phyloP scores from a whole-genome alignment of 805 yeast species.

The Metschnikowia gruessii region DNA sequence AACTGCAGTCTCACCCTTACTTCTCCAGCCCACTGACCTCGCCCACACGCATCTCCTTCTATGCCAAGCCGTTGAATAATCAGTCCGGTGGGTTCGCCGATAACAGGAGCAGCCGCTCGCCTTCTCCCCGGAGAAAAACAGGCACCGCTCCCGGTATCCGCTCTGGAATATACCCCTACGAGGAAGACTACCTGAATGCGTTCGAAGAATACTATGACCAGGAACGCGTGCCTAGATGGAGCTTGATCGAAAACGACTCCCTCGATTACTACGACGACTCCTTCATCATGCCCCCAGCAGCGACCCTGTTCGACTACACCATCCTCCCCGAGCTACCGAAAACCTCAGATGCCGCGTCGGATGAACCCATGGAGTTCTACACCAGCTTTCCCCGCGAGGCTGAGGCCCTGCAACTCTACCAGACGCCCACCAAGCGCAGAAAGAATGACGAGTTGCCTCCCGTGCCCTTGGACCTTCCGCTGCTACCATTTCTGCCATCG shows the following conservation, averaged over 20 bases:
- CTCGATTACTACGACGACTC: slow-evolving; percentile 17
- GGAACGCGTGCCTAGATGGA: slow-evolving; percentile 19
- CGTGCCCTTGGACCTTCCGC: slow-evolving; percentile 49
- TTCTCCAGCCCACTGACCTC: slow-evolving; percentile 16
- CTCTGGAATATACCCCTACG: slow-evolving; percentile 6
- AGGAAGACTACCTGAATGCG: slow-evolving; percentile 10
- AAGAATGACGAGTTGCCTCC: slow-evolving; percentile 37
- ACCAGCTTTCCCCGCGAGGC: not conserved
- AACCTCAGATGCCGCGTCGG: slow-evolving; percentile 1
- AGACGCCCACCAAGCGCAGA: slow-evolving; percentile 7
- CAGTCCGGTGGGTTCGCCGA: slow-evolving; percentile 16
- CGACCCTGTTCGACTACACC: slow-evolving; percentile 32
- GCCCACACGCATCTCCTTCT: slow-evolving; percentile 15
- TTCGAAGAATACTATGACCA: slow-evolving; percentile 14
- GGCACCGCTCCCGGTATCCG: slow-evolving; percentile 23
- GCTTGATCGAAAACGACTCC: slow-evolving; percentile 17
- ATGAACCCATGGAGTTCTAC: not conserved
- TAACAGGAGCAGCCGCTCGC: slow-evolving; percentile 24
- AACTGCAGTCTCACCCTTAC: slow-evolving; percentile 11
- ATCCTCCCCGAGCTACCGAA: slow-evolving; percentile 34
- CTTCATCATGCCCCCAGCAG: slow-evolving; percentile 22
- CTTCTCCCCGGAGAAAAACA: slow-evolving; percentile 30
- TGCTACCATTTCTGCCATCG: slow-evolving; percentile 54
- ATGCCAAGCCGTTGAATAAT: slow-evolving; percentile 8
- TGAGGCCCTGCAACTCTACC: slow-evolving; percentile 5